A percentile compares a stretch with the other conserved stretches of the same genome.
Evolutionary conservation across 441 rosid species (phyloP).

Genomic region (Gossypium trilobum): DNA sequence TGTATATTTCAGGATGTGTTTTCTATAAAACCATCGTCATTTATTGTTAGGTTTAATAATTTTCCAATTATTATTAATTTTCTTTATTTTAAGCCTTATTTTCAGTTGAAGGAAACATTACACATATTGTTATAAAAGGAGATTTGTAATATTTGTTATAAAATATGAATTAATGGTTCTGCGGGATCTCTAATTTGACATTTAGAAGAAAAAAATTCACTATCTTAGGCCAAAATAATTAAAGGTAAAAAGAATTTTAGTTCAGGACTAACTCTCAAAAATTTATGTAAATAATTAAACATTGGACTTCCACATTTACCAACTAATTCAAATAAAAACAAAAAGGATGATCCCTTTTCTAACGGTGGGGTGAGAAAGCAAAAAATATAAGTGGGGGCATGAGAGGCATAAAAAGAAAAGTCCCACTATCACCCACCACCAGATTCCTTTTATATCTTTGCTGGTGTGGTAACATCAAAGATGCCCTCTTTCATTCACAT

Average conservation of each 20-base stretch:
- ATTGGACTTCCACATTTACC: too few species aligned
- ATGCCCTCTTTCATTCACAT: constrained; percentile 22
- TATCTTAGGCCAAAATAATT: too few species aligned
- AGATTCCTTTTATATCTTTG: constrained; percentile 29
- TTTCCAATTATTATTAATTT: neutral
- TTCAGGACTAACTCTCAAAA: too few species aligned
- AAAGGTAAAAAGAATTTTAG: too few species aligned
- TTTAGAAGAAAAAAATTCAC: too few species aligned
- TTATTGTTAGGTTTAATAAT: neutral
- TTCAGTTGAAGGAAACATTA: neutral
- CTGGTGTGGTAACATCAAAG: constrained; percentile 13
- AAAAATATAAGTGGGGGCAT: constrained; percentile 23
- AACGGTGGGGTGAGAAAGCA: constrained; percentile 8
- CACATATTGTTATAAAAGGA: neutral
- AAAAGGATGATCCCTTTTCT: neutral
- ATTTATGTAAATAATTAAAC: too few species aligned
- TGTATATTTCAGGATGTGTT: neutral
- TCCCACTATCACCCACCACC: constrained; percentile 36
- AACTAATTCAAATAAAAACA: neutral
- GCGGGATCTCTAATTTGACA: too few species aligned
- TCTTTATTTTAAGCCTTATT: neutral
- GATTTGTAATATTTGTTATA: too few species aligned
- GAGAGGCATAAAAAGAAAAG: constrained; percentile 58
- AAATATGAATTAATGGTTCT: too few species aligned
- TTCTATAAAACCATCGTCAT: neutral